Base-by-base conservation (phyloP, 148 eudicot genomes). In the Nyssa sinensis region DNA sequence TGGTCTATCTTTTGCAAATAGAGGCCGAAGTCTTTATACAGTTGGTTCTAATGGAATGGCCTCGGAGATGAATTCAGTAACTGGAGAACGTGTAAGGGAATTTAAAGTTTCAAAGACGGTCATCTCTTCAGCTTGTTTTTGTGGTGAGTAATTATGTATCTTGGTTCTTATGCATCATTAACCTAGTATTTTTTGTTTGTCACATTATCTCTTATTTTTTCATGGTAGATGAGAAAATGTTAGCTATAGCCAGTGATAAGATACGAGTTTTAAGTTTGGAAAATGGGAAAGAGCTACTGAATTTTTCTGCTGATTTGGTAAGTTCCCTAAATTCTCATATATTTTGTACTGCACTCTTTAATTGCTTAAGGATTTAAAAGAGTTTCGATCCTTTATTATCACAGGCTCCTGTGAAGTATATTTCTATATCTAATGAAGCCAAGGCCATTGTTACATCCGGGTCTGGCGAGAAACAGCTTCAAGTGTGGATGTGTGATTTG, bases 211-310 rank as follows among this genome's bases (percentile, higher is more conserved):
- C 39, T 73, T 66, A 3, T 34, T 72, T 61, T 75, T 19, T 37
- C 65, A 12, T 57, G 39, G 69, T 69, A 82, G 85, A 79, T 68
- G 82, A 79, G 79, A 74, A 76, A 73, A 47, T 76, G 41, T 68
- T 82, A 70, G 80, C 78, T 49, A 75, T 75, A 57, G 71, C 81
- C 21, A 64, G 70, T 68, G 44, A 67, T 44, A 72, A 72, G 64
- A 59, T 82, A 60, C 74, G 78, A 64, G 69, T 82, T 69, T 70
- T 75, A 44, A 73, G 71, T 71, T 73, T 73, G 80, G 82, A 82
- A 61, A 70, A 37, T 63, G 85, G 78, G 60, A 73, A 82, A 58
- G 82, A 75, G 66, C 44, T 82, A 64, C 57, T 79, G 69, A 82
- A 82, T 75, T 79, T 82, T 60, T 72, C 85, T 68, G 28, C 78